Percentiles rank a stretch among this genome's conserved stretches.
Evolutionary conservation across 2,329 filamentous ascomycete species (phyloP).

Genomic region (Cladophialophora chaetospira): DNA sequence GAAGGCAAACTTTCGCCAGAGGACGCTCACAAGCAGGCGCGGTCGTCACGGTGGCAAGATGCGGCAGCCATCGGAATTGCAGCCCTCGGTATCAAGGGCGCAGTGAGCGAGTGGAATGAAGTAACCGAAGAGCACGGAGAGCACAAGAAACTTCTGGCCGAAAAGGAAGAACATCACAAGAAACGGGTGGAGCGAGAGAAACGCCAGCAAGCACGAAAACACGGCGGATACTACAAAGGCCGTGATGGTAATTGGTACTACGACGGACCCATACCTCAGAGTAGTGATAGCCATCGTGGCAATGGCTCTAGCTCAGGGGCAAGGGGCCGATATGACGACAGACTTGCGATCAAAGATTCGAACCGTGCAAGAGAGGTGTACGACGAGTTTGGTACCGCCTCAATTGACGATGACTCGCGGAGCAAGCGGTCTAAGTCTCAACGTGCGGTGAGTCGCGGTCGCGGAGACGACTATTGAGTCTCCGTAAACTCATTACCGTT

Average conservation of each 20-base stretch:
- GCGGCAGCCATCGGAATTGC: slow-evolving; percentile 67
- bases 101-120: slow-evolving; percentile 68
- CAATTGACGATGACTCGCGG: not conserved
- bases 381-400: slow-evolving; percentile 14
- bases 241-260: slow-evolving; percentile 34
- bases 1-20: slow-evolving; percentile 65
- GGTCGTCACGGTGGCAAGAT: slow-evolving; percentile 65
- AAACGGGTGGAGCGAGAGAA: slow-evolving; percentile 30
- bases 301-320: slow-evolving; percentile 2
- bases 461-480: slow-evolving; percentile 17
- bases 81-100: slow-evolving; percentile 68
- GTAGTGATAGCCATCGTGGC: slow-evolving; percentile 23
- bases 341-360: slow-evolving; percentile 13
- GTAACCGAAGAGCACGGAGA: slow-evolving; percentile 64
- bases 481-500: not conserved
- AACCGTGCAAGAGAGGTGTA: slow-evolving; percentile 20
- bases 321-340: slow-evolving; percentile 23
- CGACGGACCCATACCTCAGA: slow-evolving; percentile 27
- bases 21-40: slow-evolving; percentile 64
- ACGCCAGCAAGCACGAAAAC: slow-evolving; percentile 26
- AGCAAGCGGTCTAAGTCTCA: slow-evolving; percentile 15
- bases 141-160: slow-evolving; percentile 56
- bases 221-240: slow-evolving; percentile 33
- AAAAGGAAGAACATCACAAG: slow-evolving; percentile 43
- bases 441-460: slow-evolving; percentile 25